Evolutionary conservation across 2,329 filamentous ascomycete genomes (phyloP).

Genomic region (Colletotrichum zoysiae): DNA sequence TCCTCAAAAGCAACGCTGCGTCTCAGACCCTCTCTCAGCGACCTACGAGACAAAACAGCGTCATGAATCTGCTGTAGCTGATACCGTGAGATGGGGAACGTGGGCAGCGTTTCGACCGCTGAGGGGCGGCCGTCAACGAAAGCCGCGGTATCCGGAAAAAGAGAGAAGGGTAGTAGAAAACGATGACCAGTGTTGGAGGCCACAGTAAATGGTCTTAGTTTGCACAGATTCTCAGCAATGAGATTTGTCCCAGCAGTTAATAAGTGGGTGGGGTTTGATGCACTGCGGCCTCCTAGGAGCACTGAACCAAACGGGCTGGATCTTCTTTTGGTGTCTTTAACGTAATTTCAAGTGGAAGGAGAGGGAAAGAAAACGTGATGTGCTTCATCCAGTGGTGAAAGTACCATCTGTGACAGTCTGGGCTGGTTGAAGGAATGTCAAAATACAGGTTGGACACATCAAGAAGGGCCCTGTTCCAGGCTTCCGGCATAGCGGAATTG

Average conservation of each 20-base stretch:
- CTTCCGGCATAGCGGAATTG: background rate
- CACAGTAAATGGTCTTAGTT: background rate
- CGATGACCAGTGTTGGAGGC: no score
- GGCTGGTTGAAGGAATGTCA: no score
- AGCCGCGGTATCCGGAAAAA: background rate
- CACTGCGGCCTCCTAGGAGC: no score
- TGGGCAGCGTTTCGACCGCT: background rate
- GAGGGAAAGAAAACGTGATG: background rate
- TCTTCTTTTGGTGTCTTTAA: no score
- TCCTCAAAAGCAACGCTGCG: slow-evolving; percentile 27
- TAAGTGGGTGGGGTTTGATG: no score
- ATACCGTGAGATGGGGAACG: background rate
- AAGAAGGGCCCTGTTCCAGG: background rate
- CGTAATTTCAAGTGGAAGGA: no score
- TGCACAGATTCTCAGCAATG: background rate
- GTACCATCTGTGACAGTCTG: background rate
- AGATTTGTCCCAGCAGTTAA: background rate
- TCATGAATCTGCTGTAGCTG: background rate
- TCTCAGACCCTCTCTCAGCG: slow-evolving; percentile 22
- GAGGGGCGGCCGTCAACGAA: background rate
- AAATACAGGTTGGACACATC: background rate
- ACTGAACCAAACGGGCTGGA: no score
- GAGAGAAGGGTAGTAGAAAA: background rate
- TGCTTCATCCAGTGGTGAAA: background rate
- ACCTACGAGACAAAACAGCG: background rate